These are phyloP conservation scores for Acer campestre DNA, from an alignment of 345 rosid species.

Conservation along the genomic window DNA sequence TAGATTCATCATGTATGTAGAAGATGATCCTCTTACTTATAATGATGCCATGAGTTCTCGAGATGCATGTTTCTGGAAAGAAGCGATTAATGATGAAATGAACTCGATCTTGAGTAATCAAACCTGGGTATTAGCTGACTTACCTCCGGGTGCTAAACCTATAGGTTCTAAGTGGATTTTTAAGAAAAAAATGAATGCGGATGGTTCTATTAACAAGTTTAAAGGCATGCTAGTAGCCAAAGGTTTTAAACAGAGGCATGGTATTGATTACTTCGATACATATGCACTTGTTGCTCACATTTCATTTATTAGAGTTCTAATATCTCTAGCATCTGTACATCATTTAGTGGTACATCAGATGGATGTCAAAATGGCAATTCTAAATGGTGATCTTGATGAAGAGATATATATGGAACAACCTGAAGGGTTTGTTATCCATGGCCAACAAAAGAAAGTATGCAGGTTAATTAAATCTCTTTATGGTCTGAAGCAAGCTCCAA, in stretches of 20 bases:
- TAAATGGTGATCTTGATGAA: too few species aligned
- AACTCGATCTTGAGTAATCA: not conserved
- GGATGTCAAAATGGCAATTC: too few species aligned
- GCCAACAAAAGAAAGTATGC: too few species aligned
- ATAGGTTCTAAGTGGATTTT: not conserved
- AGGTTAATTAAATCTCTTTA: too few species aligned
- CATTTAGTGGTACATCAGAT: too few species aligned
- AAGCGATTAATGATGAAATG: not conserved
- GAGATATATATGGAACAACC: too few species aligned
- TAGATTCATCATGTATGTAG: not conserved
- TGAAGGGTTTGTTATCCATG: too few species aligned
- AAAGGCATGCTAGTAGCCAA: not conserved
- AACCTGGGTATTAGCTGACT: not conserved
- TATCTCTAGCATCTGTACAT: too few species aligned
- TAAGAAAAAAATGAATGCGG: not conserved
- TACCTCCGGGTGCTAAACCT: not conserved
- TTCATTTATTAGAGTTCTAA: not conserved
- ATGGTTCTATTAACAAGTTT: not conserved
- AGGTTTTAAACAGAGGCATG: not conserved
- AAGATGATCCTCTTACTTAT: not conserved
- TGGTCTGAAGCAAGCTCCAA: too few species aligned
- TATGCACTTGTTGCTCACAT: not conserved
- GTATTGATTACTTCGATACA: not conserved
- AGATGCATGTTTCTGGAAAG: not conserved
- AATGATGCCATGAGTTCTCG: not conserved